Conservation (phyloP, 768 basidiomycete species). For the Pulveroboletus frians region DNA sequence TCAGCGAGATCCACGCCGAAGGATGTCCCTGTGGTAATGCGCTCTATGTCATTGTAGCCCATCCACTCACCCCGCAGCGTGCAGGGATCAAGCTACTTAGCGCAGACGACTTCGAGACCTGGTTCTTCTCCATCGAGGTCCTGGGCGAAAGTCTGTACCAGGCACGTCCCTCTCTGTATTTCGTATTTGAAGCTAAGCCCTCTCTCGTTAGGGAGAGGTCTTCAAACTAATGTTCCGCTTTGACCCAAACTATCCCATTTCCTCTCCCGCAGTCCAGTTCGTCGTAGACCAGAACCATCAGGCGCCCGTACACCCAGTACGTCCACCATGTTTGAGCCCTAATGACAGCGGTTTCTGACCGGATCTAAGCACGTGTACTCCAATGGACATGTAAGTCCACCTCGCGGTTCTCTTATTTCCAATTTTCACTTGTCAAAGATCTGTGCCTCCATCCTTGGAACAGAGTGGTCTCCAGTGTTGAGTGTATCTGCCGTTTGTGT, state of each 20-base stretch:
- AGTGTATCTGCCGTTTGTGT: constrained; percentile 78
- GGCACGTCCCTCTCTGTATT: constrained; percentile 34
- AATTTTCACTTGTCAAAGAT: constrained; percentile 45
- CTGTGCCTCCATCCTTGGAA: constrained; percentile 85
- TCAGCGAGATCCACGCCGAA: constrained; percentile 59
- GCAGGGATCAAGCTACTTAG: constrained; percentile 67
- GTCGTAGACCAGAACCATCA: constrained; percentile 58
- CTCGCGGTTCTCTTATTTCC: constrained; percentile 5
- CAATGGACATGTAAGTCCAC: constrained; percentile 66
- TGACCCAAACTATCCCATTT: constrained; percentile 78
- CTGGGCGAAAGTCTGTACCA: constrained; percentile 79
- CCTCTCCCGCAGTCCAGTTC: constrained; percentile 84
- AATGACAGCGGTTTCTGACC: constrained; percentile 8
- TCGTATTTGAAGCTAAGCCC: not conserved
- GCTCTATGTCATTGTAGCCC: not conserved
- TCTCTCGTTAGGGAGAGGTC: constrained; percentile 55
- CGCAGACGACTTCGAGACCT: constrained; percentile 74
- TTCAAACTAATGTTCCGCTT: constrained; percentile 81
- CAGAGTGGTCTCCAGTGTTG: constrained; percentile 87
- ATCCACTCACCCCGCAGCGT: constrained; percentile 1
- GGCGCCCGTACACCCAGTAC: constrained; percentile 76
- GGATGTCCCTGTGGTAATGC: constrained; percentile 61
- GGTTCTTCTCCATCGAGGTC: constrained; percentile 77
- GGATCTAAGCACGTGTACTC: constrained; percentile 74
- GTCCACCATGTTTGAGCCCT: constrained; percentile 24